phyloP scores from a whole-genome alignment of 495 filamentous ascomycete species.

The Lepidopterella palustris region DNA sequence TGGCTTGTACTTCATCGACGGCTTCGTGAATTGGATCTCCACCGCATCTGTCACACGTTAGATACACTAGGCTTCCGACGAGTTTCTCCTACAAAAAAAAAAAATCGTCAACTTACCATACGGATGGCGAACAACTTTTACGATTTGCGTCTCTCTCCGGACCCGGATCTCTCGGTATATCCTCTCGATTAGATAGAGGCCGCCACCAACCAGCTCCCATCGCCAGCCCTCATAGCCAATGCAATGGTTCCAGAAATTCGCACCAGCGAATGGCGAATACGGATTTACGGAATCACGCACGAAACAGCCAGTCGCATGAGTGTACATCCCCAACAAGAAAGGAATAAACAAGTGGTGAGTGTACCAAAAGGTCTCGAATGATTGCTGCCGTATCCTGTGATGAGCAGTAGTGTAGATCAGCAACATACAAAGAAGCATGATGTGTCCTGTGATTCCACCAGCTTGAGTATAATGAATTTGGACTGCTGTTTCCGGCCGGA shows the following conservation, averaged over 20 bases:
- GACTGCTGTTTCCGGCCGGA: slow-evolving; percentile 74
- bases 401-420: slow-evolving; percentile 98
- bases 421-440: slow-evolving; percentile 98
- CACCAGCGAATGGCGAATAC: slow-evolving; percentile 76
- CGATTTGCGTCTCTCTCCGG: slow-evolving; percentile 76
- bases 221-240: slow-evolving; percentile 95
- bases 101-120: slow-evolving; percentile 58
- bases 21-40: slow-evolving; percentile 95
- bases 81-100: too few species aligned
- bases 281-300: slow-evolving; percentile 51
- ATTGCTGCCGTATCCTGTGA: slow-evolving; percentile 87
- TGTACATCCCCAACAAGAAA: slow-evolving; percentile 89
- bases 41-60: slow-evolving; percentile 66
- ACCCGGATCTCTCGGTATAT: slow-evolving; percentile 87
- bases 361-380: slow-evolving; percentile 98
- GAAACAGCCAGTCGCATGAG: slow-evolving; percentile 93
- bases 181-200: slow-evolving; percentile 78
- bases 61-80: slow-evolving; percentile 18
- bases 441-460: slow-evolving; percentile 90
- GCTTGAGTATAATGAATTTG: slow-evolving; percentile 87
- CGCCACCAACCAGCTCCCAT: slow-evolving; percentile 89
- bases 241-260: slow-evolving; percentile 83
- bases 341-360: slow-evolving; percentile 97
- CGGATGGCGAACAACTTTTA: slow-evolving; percentile 92
- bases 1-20: slow-evolving; percentile 95